These are phyloP conservation scores for Tricholoma flavovirens DNA, from an alignment of 768 basidiomycete genomes.

Conservation along the genomic window DNA sequence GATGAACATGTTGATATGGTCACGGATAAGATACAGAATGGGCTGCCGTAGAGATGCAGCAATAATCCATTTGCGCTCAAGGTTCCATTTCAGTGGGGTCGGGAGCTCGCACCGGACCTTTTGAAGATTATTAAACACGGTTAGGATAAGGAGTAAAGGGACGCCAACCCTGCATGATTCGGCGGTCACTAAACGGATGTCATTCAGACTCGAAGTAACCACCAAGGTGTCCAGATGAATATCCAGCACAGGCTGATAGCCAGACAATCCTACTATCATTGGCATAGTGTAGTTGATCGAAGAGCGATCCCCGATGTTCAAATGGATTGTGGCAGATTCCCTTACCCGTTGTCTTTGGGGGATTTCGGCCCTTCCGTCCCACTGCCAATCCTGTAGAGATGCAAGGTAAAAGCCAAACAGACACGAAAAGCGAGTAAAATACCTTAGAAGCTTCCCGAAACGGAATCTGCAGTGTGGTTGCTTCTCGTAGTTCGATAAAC, in stretches of 20 bases:
- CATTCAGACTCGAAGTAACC: conserved; percentile 83
- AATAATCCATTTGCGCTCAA: conserved; percentile 72
- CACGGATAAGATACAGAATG: conserved; percentile 73
- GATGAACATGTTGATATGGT: conserved; percentile 91
- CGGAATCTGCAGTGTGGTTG: conserved; percentile 77
- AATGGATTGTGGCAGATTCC: conserved; percentile 66
- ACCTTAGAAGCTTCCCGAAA: conserved; percentile 91
- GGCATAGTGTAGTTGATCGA: conserved; percentile 82
- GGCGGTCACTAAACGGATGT: conserved; percentile 70
- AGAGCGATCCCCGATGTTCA: conserved; percentile 74
- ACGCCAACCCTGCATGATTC: conserved; percentile 67
- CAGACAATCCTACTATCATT: conserved; percentile 65
- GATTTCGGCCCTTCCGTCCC: conserved; percentile 58
- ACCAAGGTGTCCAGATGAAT: conserved; percentile 76
- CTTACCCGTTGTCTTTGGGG: conserved; percentile 49
- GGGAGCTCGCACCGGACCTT: conserved; percentile 74
- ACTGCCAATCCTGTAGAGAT: conserved; percentile 76
- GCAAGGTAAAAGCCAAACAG: conserved; percentile 3
- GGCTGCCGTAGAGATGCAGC: conserved; percentile 69
- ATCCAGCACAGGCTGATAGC: conserved; percentile 77
- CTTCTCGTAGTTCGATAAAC: conserved; percentile 74
- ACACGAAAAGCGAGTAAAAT: background rate
- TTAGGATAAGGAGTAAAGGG: background rate
- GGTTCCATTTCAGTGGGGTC: conserved; percentile 79
- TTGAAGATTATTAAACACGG: background rate